Percentiles rank a stretch among this genome's conserved stretches.
These are phyloP conservation scores for Blastobotrys apis DNA, from an alignment of 1,139 yeast species.

Conservation along the genomic window DNA sequence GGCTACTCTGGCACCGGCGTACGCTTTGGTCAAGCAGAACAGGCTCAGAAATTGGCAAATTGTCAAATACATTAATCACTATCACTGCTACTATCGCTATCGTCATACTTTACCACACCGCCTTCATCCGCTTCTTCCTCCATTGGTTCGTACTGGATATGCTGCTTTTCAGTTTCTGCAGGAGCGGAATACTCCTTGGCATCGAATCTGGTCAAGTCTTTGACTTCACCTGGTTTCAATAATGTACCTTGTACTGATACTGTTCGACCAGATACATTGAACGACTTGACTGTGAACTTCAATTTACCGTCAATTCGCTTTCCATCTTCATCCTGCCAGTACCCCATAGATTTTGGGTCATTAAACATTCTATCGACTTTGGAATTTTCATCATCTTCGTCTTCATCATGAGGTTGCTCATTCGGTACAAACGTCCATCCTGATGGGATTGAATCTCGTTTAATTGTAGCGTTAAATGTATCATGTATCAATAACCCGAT, in stretches of 20 bases:
- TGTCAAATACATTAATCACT: slow-evolving; percentile 9
- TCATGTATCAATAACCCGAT: slow-evolving; percentile 88
- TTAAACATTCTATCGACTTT: slow-evolving; percentile 22
- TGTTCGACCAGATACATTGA: slow-evolving; percentile 75
- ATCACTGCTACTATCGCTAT: slow-evolving; percentile 8
- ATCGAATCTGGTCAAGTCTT: slow-evolving; percentile 28
- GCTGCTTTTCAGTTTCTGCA: neutral
- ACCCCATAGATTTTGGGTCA: slow-evolving; percentile 60
- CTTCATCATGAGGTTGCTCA: slow-evolving; percentile 55
- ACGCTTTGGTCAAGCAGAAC: neutral
- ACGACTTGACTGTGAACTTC: slow-evolving; percentile 63
- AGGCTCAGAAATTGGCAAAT: slow-evolving; percentile 1
- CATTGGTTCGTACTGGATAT: slow-evolving; percentile 1
- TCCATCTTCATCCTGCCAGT: slow-evolving; percentile 78
- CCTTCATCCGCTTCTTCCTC: slow-evolving; percentile 2
- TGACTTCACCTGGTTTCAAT: slow-evolving; percentile 55
- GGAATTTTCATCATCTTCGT: slow-evolving; percentile 23
- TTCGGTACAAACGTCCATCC: slow-evolving; percentile 80
- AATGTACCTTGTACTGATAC: slow-evolving; percentile 84
- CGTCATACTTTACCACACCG: slow-evolving; percentile 10
- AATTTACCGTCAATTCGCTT: slow-evolving; percentile 76
- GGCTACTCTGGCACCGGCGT: too few relatives aligned
- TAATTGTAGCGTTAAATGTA: slow-evolving; percentile 90
- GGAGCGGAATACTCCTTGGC: slow-evolving; percentile 5
- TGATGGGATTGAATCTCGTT: slow-evolving; percentile 74